These are phyloP conservation scores for Chamaecyparis obtusa DNA, from an alignment of 75 land plant species.

Conservation along the genomic window DNA sequence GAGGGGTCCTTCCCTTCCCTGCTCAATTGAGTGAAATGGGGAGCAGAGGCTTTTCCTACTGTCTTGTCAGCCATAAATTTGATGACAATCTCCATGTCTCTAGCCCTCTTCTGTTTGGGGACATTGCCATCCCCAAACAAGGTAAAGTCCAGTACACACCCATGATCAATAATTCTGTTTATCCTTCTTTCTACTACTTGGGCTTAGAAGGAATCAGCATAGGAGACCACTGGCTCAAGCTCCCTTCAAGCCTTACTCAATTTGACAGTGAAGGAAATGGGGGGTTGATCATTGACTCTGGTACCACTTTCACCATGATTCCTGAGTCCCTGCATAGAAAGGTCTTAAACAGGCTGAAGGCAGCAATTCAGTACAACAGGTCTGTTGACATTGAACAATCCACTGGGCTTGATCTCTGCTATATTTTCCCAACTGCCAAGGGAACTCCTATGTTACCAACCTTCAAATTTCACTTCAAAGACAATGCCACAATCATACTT, in stretches of 20 bases:
- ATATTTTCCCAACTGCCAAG: slow-evolving; percentile 12
- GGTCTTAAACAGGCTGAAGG: slow-evolving; percentile 32
- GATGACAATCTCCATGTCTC: slow-evolving; percentile 18
- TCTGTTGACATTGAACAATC: slow-evolving; percentile 29
- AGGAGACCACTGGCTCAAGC: slow-evolving; percentile 33
- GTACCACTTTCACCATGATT: slow-evolving; percentile 77
- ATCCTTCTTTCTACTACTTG: slow-evolving; percentile 63
- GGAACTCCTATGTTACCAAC: slow-evolving; percentile 19
- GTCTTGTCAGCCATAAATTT: slow-evolving; percentile 51
- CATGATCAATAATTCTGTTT: slow-evolving; percentile 50
- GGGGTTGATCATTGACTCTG: slow-evolving; percentile 80
- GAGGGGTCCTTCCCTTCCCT: slow-evolving; percentile 60
- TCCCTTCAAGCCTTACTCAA: slow-evolving; percentile 22
- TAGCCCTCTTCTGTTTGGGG: slow-evolving; percentile 12
- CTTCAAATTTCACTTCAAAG: slow-evolving; percentile 5
- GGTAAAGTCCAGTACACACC: slow-evolving; percentile 46
- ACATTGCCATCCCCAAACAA: slow-evolving; percentile 5
- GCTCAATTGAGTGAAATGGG: slow-evolving; percentile 37
- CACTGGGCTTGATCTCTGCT: slow-evolving; percentile 58
- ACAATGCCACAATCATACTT: slow-evolving; percentile 13
- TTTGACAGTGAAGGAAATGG: slow-evolving; percentile 62
- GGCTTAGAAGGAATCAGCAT: slow-evolving; percentile 54
- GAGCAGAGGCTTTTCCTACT: slow-evolving; percentile 71
- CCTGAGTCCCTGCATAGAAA: slow-evolving; percentile 29
- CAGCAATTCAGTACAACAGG: slow-evolving; percentile 22